phyloP scores from a whole-genome alignment of 768 basidiomycete species.

The Tricholomella constricta region DNA sequence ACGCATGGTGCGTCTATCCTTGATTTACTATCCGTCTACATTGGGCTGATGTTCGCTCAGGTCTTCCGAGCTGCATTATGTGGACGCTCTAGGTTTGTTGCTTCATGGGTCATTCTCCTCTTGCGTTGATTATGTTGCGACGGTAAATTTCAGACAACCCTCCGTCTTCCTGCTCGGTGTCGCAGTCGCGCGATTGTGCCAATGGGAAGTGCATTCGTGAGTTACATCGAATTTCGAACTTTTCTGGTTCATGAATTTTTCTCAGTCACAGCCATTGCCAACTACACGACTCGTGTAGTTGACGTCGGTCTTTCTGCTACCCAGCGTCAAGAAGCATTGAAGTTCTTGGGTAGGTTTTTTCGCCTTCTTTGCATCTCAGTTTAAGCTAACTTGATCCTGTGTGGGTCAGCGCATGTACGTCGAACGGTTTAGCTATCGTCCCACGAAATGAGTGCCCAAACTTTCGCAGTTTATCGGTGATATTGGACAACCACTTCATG shows the following conservation, averaged over 20 bases:
- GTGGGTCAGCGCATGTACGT: conserved; percentile 32
- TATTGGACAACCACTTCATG: conserved; percentile 52
- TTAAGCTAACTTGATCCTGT: background rate
- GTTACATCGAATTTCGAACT: conserved; percentile 23
- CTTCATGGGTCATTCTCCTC: conserved; percentile 3
- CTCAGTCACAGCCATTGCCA: conserved; percentile 55
- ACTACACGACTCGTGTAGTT: conserved; percentile 53
- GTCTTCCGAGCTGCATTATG: conserved; percentile 47
- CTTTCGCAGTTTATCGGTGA: conserved; percentile 44
- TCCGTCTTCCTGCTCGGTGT: conserved; percentile 50
- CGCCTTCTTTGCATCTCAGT: background rate
- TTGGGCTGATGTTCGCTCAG: conserved; percentile 17
- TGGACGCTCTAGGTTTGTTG: conserved; percentile 47
- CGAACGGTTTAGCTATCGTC: background rate
- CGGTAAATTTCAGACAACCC: conserved; percentile 36
- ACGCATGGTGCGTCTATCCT: conserved; percentile 36
- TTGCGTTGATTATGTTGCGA: background rate
- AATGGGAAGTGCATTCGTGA: conserved; percentile 40
- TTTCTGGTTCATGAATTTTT: conserved; percentile 15
- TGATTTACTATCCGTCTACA: background rate
- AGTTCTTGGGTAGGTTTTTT: conserved; percentile 45
- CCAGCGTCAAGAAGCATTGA: conserved; percentile 53
- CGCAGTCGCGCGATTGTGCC: conserved; percentile 47
- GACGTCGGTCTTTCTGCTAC: conserved; percentile 40
- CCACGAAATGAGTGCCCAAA: background rate